These are phyloP conservation scores for Shiraia bambusicola DNA, from an alignment of 2,329 filamentous ascomycete species.

Conservation along the genomic window DNA sequence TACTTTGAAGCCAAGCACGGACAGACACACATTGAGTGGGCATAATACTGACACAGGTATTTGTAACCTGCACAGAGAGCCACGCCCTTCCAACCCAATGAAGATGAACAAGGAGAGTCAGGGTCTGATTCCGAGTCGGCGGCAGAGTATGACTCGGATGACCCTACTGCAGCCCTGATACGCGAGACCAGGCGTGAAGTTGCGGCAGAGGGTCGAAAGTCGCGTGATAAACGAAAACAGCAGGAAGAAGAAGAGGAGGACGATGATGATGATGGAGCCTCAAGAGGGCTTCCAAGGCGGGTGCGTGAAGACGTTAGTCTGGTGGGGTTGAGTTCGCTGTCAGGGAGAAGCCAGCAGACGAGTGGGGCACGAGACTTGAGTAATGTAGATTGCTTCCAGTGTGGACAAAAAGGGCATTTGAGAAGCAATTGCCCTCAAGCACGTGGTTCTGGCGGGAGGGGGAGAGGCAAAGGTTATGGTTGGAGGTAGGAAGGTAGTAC, in stretches of 20 bases:
- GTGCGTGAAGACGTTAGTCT: conserved; percentile 66
- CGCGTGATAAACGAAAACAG: conserved; percentile 48
- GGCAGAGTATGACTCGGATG: conserved; percentile 46
- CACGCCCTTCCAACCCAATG: conserved; percentile 19
- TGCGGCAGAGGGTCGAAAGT: conserved; percentile 45
- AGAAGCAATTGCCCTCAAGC: conserved; percentile 56
- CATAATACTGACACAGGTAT: no score
- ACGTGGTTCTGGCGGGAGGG: conserved; percentile 30
- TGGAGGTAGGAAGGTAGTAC: conserved; percentile 17
- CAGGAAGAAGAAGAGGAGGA: no score
- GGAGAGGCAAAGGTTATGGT: conserved; percentile 21
- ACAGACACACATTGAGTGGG: no score
- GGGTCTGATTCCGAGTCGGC: conserved; percentile 34
- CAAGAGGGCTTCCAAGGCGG: conserved; percentile 58
- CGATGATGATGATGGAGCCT: no score
- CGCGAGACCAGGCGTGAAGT: conserved; percentile 50
- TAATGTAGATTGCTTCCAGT: conserved; percentile 59
- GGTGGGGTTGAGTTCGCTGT: conserved; percentile 64
- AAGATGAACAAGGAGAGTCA: conserved; percentile 27
- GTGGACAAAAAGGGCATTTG: conserved; percentile 63
- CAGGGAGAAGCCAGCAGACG: conserved; percentile 45
- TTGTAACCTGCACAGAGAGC: no score
- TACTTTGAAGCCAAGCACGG: conserved; percentile 7
- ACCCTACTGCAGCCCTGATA: conserved; percentile 48
- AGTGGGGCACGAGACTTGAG: conserved; percentile 27